Evolutionary conservation across 2,329 filamentous ascomycete genomes (phyloP).

Genomic region (Lecanosticta acicola): DNA sequence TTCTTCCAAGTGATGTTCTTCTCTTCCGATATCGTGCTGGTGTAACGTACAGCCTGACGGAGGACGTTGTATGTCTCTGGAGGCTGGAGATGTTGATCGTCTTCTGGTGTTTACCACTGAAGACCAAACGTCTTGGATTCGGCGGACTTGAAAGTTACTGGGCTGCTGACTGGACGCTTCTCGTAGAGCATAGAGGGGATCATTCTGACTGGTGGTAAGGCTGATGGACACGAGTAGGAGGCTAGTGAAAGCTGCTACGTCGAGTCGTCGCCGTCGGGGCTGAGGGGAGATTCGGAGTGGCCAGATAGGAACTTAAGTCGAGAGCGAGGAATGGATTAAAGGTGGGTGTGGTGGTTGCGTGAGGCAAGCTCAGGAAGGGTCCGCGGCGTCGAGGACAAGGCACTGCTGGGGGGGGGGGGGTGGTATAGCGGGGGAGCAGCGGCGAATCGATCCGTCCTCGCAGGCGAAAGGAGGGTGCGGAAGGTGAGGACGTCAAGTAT

Average conservation of each 20-base stretch:
- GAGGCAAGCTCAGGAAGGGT: conserved; percentile 17
- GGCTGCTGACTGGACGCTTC: conserved; percentile 22
- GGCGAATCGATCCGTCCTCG: conserved; percentile 18
- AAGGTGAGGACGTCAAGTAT: conserved; percentile 1
- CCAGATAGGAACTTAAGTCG: conserved; percentile 6
- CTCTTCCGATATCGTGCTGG: conserved; percentile 12
- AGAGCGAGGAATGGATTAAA: background rate
- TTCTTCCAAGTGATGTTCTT: conserved; percentile 19
- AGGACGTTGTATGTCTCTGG: conserved; percentile 4
- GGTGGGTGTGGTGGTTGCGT: background rate
- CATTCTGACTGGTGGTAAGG: conserved; percentile 23
- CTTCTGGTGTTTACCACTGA: conserved; percentile 16
- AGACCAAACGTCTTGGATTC: conserved; percentile 14
- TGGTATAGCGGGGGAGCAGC: conserved; percentile 4
- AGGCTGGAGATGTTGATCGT: conserved; percentile 8
- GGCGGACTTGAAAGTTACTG: conserved; percentile 25
- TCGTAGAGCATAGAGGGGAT: conserved; percentile 16
- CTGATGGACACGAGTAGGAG: conserved; percentile 12
- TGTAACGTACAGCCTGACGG: conserved; percentile 4
- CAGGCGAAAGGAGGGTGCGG: conserved; percentile 9
- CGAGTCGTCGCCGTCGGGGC: conserved; percentile 16
- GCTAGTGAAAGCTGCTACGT: conserved; percentile 24
- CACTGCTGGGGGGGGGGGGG: no score
- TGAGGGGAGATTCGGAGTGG: conserved; percentile 18
- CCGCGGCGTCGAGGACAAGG: conserved; percentile 7